Base-by-base conservation (phyloP, 768 basidiomycete species). In the Tremella mesenterica region DNA sequence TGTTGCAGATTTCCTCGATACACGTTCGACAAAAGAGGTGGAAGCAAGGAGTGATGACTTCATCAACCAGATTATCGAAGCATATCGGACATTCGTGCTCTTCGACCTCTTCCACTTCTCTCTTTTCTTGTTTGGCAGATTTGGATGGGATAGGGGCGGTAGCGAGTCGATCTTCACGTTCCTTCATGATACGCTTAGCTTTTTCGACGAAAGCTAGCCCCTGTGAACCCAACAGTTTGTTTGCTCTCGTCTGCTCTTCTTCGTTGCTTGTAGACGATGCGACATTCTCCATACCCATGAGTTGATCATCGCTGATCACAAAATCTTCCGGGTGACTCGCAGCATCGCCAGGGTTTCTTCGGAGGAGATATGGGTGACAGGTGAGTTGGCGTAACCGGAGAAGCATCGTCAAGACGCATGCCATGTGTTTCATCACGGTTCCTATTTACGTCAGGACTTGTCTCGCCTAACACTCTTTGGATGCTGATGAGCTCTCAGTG, bases 371-470 rank as follows among this genome's bases (percentile, higher is more conserved):
- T 1, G 85, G 82, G 66, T 85, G 85, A 31, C 80, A 79, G 63
- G 83, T 85, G 31, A 85, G 73, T 62, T 85, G 85, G 9, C 84
- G 78, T 1, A 87, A 76, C 10, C 84, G 82, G 29, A 88, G 76
- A 18, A 88, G 83, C 79, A 88, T 78, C 21, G 77, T 75, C n/a
- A 81, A 69, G 16, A 85, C 81, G 77, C 50, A 52, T 3, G 26
- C 21, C 31, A 64, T 85, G 81, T 87, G 83, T 69, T 86, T 86
- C 33, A 86, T 72, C 10, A 86, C 83, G 0, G 85, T 85, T n/a
- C n/a, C n/a, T n/a, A n/a, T n/a, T n/a, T n/a, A n/a, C n/a, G n/a
- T n/a, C n/a, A n/a, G n/a, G n/a, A n/a, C n/a, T n/a, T n/a, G n/a
- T n/a, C n/a, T n/a, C n/a, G n/a, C n/a, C n/a, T n/a, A n/a, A n/a